Evolutionary conservation across 306 rosid species (phyloP).

Genomic region (Chamaecrista fasciculata): DNA sequence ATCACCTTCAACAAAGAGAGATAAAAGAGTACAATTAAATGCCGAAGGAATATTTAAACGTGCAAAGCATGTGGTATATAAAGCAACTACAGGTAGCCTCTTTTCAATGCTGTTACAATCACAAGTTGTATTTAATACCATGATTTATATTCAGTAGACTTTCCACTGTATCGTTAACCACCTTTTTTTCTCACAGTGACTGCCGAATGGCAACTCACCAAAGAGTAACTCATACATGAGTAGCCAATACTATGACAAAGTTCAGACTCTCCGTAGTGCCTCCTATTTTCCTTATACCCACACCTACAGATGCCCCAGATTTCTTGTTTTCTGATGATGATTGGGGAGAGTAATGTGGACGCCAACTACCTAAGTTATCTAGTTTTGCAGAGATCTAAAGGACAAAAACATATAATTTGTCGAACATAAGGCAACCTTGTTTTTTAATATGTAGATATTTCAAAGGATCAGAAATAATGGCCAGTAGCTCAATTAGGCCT

Average conservation of each 20-base stretch:
- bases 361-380: neutral
- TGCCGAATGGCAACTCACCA: neutral
- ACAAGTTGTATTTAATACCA: neutral
- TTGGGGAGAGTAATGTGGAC: neutral
- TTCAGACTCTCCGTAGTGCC: constrained; percentile 16
- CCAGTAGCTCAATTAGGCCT: constrained; percentile 21
- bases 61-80: constrained; percentile 12
- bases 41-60: constrained; percentile 23
- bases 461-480: constrained; percentile 14
- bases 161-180: neutral
- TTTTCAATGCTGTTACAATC: neutral
- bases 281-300: constrained; percentile 2
- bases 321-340: neutral
- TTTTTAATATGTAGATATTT: constrained; percentile 13
- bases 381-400: neutral
- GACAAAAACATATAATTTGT: neutral
- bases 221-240: neutral
- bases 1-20: constrained; percentile 61
- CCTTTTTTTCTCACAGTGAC: neutral
- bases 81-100: neutral
- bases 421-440: constrained; percentile 1
- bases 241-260: neutral
- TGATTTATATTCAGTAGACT: neutral
- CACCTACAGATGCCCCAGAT: neutral
- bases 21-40: constrained; percentile 25